Conservation (phyloP, 2,329 filamentous ascomycete genomes). For the Aspergillus sp. region DNA sequence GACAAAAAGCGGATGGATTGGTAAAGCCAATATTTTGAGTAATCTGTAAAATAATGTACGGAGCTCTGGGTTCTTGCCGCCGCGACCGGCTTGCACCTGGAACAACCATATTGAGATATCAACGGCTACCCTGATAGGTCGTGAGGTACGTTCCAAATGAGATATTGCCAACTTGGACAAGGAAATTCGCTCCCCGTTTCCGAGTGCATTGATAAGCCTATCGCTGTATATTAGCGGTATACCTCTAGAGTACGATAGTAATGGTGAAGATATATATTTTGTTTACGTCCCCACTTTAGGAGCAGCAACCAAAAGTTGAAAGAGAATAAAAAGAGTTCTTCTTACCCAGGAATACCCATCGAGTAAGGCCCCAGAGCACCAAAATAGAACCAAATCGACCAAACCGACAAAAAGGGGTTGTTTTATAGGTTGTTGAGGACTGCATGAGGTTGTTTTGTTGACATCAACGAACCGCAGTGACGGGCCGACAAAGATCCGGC, state of each 20-base stretch:
- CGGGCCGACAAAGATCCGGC: slow-evolving; percentile 40
- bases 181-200: slow-evolving; percentile 73
- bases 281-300: background rate
- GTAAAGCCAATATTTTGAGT: slow-evolving; percentile 69
- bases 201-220: slow-evolving; percentile 90
- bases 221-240: background rate
- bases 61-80: slow-evolving; percentile 85
- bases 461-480: slow-evolving; percentile 24
- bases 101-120: slow-evolving; percentile 98
- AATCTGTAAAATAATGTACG: slow-evolving; percentile 92
- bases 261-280: slow-evolving; percentile 11
- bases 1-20: slow-evolving; percentile 85
- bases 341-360: slow-evolving; percentile 50
- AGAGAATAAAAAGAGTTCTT: background rate
- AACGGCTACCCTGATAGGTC: slow-evolving; percentile 82
- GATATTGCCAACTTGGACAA: slow-evolving; percentile 79
- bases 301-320: background rate
- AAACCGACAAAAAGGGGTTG: background rate
- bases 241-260: background rate
- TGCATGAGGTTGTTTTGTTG: slow-evolving; percentile 23
- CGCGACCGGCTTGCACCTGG: slow-evolving; percentile 80
- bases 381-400: slow-evolving; percentile 5
- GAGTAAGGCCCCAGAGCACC: slow-evolving; percentile 5
- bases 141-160: slow-evolving; percentile 67
- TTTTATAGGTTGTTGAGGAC: background rate